Evolutionary conservation across 192 early-diverging fungal genomes (phyloP), one percentile per base, ranked within the genome.

Genomic region (Coemansia sp.): DNA sequence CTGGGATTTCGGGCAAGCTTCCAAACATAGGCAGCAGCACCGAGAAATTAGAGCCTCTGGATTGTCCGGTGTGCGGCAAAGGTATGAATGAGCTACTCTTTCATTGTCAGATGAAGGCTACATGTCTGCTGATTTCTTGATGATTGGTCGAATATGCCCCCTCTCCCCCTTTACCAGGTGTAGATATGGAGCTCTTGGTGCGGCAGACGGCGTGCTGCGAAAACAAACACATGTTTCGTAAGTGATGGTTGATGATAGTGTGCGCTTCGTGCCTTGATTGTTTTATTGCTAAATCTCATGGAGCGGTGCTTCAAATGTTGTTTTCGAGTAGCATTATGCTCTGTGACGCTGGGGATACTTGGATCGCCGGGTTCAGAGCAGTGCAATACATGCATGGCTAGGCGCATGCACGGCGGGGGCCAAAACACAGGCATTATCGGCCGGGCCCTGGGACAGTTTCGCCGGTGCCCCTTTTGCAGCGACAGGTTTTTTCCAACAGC

Each of bases 141-240:
- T 43, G 40, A 53, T 33, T 53, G 50, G 50, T 7, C 14, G 28
- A 31, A 16, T 53, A 53, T 53, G 9, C 4, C 39, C 39, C 4
- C 38, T 5, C 42, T 16, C 26, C 26, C 50, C 3, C 4, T 50
- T n/a, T 48, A 11, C 5, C 53, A 16, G 18, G 18, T 71, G 57
- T 76, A 81, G 73, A 67, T n/a, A 74, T 76, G 67, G 42, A 6
- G 63, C 64, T 81, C 56, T 9, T 68, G 21, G 70, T 70, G 16
- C 59, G 63, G 40, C 78, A 73, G 39, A 59, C 55, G 39, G 78
- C 66, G 7, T 58, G 61, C 59, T 75, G 78, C 37, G 38, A 45
- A 26, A 58, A 31, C 36, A 75, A 70, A 8, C 78, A 81, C 53
- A 70, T 74, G 43, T 76, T 75, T 40, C 73, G 78, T 76, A 80